Base-by-base conservation (phyloP, 2,329 filamentous ascomycete species). In the Ceratocystis albifundus region DNA sequence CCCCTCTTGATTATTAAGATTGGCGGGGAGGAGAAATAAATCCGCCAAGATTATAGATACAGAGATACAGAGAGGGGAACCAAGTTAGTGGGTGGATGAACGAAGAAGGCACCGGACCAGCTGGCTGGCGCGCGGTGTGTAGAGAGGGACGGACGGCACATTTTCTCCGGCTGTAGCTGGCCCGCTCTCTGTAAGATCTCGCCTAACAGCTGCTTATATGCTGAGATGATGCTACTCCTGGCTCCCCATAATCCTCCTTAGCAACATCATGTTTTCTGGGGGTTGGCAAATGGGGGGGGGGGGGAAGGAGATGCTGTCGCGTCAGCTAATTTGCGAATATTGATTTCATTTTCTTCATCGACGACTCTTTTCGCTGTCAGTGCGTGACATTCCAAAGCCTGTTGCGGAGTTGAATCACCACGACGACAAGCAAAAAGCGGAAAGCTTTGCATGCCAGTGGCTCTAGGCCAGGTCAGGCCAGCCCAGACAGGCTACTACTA, bases 11-110 rank as follows among this genome's bases (percentile, higher is more conserved):
- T 36, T 17, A 30, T 36, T 32, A n/a, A 59, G 55, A 59, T 59
- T 59, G 28, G 22, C 55, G 55, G 55, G 28, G 30, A 20, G 55
- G 55, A 59, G 28, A 59, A 59, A 59, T 59, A 59, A 59, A 59
- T 32, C 55, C 55, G 17, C 55, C 55, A 36, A 41, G 25, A 59
- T 20, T 28, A 3, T 28, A 59, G 25, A 41, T 10, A 41, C 55
- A 3, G 55, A 59, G 25, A 41, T 10, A 41, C 36, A 4, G 30
- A 4, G 30, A 32, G 30, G 30, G 30, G 28, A 30, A 7, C 30
- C 30, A 53, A 12, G 20, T 8, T 8, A 12, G 12, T 22, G 48
- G 12, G n/a, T 3, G 45, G 17, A 17, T 48, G 45, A 20, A 17
- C 0, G 12, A 48, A 22, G 48, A 20, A 50, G 48, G 48, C 5